Conservation (phyloP, 225 moss, liverwort and hornwort genomes). For the Ulota crispa region DNA sequence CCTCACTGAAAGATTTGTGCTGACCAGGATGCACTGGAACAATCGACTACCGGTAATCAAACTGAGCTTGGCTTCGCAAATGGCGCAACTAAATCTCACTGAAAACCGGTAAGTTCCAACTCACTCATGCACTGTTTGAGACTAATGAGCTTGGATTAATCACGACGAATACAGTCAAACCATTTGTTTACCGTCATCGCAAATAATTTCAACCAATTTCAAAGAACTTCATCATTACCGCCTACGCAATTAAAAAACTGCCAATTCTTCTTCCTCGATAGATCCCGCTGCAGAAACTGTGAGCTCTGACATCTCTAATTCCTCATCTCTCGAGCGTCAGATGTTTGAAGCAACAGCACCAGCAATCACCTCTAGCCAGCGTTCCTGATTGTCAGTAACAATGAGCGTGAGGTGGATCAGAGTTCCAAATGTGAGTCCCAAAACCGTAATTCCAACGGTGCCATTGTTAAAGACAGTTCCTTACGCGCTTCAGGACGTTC, state of each 20-base stretch:
- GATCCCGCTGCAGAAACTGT: neutral
- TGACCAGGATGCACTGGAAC: neutral
- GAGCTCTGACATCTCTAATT: neutral
- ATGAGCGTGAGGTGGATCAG: neutral
- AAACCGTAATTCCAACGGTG: neutral
- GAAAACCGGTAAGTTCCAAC: neutral
- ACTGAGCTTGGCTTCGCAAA: neutral
- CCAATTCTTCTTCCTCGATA: neutral
- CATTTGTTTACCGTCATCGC: neutral
- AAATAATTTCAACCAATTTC: neutral
- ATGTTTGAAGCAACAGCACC: neutral
- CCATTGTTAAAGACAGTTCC: slow-evolving; percentile 10
- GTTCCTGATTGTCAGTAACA: neutral
- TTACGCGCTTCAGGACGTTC: neutral
- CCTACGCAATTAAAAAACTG: neutral
- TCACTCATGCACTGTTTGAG: neutral
- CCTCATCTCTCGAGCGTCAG: neutral
- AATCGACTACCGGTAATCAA: neutral
- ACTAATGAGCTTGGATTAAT: slow-evolving; percentile 9
- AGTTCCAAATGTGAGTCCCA: neutral
- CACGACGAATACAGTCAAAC: neutral
- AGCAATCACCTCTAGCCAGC: neutral
- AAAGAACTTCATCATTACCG: neutral
- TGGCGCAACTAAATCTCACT: neutral
- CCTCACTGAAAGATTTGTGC: neutral